These are phyloP conservation scores for Claviceps fusiformis DNA, from an alignment of 2,329 filamentous ascomycete species.

Conservation along the genomic window DNA sequence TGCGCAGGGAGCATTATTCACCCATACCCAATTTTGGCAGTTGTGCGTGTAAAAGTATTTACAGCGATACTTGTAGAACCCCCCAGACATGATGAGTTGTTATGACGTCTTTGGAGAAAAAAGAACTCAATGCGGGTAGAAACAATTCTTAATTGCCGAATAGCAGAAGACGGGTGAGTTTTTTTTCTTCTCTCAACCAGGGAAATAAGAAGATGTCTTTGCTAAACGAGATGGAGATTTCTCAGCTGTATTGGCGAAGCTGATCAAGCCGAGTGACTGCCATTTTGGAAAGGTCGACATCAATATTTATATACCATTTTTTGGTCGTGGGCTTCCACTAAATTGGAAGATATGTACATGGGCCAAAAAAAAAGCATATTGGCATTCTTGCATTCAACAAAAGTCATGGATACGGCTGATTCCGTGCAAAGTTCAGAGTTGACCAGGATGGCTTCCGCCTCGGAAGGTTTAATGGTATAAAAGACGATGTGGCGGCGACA, in stretches of 20 bases:
- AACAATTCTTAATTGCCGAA: not conserved
- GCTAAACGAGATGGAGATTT: too few relatives aligned
- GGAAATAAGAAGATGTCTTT: not conserved
- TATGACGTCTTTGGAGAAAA: not conserved
- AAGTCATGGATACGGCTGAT: slow-evolving; percentile 1
- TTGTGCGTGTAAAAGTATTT: slow-evolving; percentile 40
- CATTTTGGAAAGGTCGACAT: not conserved
- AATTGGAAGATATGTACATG: not conserved
- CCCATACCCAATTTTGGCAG: slow-evolving; percentile 41
- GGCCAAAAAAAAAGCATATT: not conserved
- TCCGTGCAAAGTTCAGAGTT: slow-evolving; percentile 5
- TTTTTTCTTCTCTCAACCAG: not conserved
- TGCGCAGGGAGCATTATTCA: slow-evolving; percentile 35
- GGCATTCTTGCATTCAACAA: slow-evolving; percentile 2
- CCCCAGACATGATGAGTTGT: slow-evolving; percentile 18
- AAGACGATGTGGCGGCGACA: not conserved
- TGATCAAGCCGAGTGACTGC: not conserved
- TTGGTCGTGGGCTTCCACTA: not conserved
- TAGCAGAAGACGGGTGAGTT: not conserved
- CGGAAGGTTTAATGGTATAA: slow-evolving; percentile 1
- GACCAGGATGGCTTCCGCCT: not conserved
- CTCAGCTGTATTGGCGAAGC: not conserved
- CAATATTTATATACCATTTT: not conserved
- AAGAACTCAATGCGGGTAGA: not conserved
- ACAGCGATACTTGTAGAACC: slow-evolving; percentile 40